Percentiles rank a stretch among this genome's conserved stretches.
These are phyloP conservation scores for Trichophaea hybrida DNA, from an alignment of 2,329 filamentous ascomycete genomes.

Conservation along the genomic window DNA sequence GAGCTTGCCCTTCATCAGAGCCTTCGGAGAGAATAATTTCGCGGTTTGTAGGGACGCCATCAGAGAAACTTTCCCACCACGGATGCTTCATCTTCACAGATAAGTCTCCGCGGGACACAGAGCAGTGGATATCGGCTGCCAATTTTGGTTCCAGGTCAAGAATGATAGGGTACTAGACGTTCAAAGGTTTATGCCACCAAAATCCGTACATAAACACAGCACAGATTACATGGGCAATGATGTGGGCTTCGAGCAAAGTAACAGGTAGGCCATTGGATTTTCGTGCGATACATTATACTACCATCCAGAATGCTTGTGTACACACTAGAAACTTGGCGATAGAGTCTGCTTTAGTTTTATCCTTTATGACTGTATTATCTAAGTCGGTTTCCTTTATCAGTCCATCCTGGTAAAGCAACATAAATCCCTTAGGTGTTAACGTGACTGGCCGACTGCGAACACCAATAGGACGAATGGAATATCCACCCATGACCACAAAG, in stretches of 20 bases:
- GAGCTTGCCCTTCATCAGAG: no score
- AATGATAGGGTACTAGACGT: neutral
- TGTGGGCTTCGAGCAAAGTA: conserved; percentile 25
- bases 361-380: conserved; percentile 12
- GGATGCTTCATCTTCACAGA: no score
- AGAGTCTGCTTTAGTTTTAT: conserved; percentile 26
- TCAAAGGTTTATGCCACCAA: conserved; percentile 26
- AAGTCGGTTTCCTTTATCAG: neutral
- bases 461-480: neutral
- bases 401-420: neutral
- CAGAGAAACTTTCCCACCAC: no score
- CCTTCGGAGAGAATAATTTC: no score
- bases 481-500: neutral
- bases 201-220: conserved; percentile 21
- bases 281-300: conserved; percentile 20
- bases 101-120: no score
- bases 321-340: conserved; percentile 26
- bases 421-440: neutral
- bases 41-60: no score
- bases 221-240: conserved; percentile 22
- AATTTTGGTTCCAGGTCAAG: neutral
- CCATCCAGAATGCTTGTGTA: conserved; percentile 24
- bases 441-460: neutral
- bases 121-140: neutral
- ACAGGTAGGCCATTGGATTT: conserved; percentile 19